Percentiles rank a stretch among this genome's conserved stretches.
Evolutionary conservation across 257 asterid species (phyloP).

Genomic region (Hygrophila difformis): DNA sequence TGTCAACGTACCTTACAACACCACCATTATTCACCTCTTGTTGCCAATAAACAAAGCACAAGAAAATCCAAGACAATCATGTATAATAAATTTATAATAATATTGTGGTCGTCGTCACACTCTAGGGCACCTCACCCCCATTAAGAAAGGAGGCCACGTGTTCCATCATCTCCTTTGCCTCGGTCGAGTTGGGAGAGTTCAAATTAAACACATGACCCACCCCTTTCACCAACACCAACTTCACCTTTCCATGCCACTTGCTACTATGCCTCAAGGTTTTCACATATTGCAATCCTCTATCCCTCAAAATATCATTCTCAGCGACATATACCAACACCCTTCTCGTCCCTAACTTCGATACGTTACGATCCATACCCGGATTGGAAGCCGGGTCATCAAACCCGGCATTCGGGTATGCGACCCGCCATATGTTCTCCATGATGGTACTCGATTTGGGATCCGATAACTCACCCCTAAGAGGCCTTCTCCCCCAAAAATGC

Average conservation of each 20-base stretch:
- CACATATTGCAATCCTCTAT: slow-evolving; percentile 11
- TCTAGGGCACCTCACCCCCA: too few species aligned
- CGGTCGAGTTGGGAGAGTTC: not conserved
- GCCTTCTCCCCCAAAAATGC: not conserved
- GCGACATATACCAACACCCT: not conserved
- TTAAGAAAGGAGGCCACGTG: slow-evolving; percentile 10
- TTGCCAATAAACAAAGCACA: too few species aligned
- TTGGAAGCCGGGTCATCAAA: not conserved
- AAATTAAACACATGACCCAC: slow-evolving; percentile 15
- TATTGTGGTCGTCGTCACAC: too few species aligned
- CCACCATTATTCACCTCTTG: too few species aligned
- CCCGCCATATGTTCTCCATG: not conserved
- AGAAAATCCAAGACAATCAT: too few species aligned
- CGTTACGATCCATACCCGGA: not conserved
- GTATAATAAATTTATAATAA: too few species aligned
- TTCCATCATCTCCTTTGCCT: not conserved
- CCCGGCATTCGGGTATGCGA: not conserved
- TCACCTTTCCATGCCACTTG: slow-evolving; percentile 8
- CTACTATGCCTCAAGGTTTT: not conserved
- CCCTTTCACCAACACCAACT: slow-evolving; percentile 2
- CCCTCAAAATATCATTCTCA: slow-evolving; percentile 6
- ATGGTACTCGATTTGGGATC: not conserved
- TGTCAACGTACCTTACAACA: too few species aligned
- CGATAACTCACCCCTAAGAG: not conserved
- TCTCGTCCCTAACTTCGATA: not conserved